phyloP scores from a whole-genome alignment of 768 basidiomycete genomes.

The Termitomyces sp. region DNA sequence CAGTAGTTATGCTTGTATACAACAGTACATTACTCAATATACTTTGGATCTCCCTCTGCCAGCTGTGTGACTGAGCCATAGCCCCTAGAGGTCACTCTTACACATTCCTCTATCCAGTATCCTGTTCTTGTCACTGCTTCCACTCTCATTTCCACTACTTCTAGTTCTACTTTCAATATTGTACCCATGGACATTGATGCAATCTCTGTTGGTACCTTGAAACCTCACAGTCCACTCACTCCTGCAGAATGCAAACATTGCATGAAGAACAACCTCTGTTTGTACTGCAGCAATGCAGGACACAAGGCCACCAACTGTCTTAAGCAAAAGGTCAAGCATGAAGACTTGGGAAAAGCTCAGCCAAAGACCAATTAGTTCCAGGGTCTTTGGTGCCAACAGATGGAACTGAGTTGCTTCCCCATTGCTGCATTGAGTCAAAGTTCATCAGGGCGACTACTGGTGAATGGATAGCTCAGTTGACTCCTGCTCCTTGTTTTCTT shows the following conservation, averaged over 20 bases:
- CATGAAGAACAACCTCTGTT: slow-evolving; percentile 25
- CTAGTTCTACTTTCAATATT: slow-evolving; percentile 7
- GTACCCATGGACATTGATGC: slow-evolving; percentile 32
- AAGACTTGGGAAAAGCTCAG: slow-evolving; percentile 24
- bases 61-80: no score
- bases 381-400: slow-evolving; percentile 25
- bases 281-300: slow-evolving; percentile 29
- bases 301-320: slow-evolving; percentile 27
- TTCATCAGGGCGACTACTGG: not conserved
- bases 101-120: slow-evolving; percentile 1
- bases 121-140: slow-evolving; percentile 1
- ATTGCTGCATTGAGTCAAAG: slow-evolving; percentile 2
- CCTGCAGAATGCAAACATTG: slow-evolving; percentile 21
- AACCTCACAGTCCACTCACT: slow-evolving; percentile 17
- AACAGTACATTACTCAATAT: no score
- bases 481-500: not conserved
- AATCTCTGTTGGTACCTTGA: slow-evolving; percentile 11
- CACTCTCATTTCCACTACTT: not conserved
- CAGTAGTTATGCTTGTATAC: no score
- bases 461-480: no score
- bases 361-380: slow-evolving; percentile 22
- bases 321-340: slow-evolving; percentile 7
- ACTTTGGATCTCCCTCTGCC: no score
- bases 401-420: slow-evolving; percentile 19
- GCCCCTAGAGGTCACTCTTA: no score